Percentiles rank a stretch among this genome's conserved stretches.
phyloP scores from a whole-genome alignment of 2,329 filamentous ascomycete genomes.

The Ceratocystis variospora region DNA sequence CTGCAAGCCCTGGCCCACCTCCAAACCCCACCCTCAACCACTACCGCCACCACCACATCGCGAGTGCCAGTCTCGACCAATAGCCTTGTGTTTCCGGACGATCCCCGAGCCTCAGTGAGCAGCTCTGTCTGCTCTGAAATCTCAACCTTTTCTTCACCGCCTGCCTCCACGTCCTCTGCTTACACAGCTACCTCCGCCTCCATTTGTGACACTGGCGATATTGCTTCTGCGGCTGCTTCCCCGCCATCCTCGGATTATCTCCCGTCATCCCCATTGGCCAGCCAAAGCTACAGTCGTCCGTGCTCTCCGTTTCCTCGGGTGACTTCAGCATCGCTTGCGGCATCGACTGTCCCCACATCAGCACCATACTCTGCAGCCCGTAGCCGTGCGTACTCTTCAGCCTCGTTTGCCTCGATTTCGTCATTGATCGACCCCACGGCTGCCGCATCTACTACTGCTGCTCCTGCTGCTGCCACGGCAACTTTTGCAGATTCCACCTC shows the following conservation, averaged over 20 bases:
- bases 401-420: slow-evolving; percentile 7
- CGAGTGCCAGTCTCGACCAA: background rate
- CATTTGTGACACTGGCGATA: slow-evolving; percentile 21
- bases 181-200: slow-evolving; percentile 19
- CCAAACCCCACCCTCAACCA: slow-evolving; percentile 21
- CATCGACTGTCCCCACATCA: slow-evolving; percentile 17
- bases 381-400: slow-evolving; percentile 21
- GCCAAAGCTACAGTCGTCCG: slow-evolving; percentile 13
- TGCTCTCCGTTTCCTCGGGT: slow-evolving; percentile 12
- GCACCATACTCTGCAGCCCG: slow-evolving; percentile 20
- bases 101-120: slow-evolving; percentile 22
- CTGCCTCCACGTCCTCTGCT: slow-evolving; percentile 19
- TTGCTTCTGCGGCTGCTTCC: slow-evolving; percentile 11
- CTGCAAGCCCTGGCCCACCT: slow-evolving; percentile 17
- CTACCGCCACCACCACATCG: slow-evolving; percentile 21
- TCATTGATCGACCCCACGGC: slow-evolving; percentile 20
- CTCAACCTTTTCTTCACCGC: slow-evolving; percentile 22
- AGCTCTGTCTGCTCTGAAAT: slow-evolving; percentile 22
- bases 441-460: slow-evolving; percentile 21
- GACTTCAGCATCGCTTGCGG: slow-evolving; percentile 20
- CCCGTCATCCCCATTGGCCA: slow-evolving; percentile 12
- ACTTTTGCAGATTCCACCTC: slow-evolving; percentile 24
- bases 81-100: slow-evolving; percentile 22
- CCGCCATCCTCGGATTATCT: slow-evolving; percentile 14
- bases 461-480: background rate